A percentile compares a stretch with the other conserved stretches of the same genome.
Evolutionary conservation across 768 basidiomycete species (phyloP).

Genomic region (Boletus tylopilopsis): DNA sequence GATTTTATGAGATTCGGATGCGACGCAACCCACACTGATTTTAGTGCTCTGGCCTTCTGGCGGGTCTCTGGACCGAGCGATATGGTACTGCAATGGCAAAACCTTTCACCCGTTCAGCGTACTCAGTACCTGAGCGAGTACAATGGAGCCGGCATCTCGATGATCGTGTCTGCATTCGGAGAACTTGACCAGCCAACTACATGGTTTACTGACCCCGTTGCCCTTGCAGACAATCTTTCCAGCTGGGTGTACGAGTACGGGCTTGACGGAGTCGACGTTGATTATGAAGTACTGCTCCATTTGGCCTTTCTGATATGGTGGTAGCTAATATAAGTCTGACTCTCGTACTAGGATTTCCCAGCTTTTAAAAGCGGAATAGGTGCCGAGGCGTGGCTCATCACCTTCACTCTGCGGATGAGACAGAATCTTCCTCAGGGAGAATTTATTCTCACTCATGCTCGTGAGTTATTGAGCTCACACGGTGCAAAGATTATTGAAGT

Average conservation of each 20-base stretch:
- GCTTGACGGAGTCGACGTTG: constrained; percentile 51
- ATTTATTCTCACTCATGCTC: constrained; percentile 33
- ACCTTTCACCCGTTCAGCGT: constrained; percentile 35
- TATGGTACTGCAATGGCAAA: constrained; percentile 43
- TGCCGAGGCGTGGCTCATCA: constrained; percentile 26
- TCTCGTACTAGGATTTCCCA: constrained; percentile 23
- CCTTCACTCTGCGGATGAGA: constrained; percentile 29
- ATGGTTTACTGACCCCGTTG: constrained; percentile 34
- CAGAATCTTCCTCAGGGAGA: constrained; percentile 27
- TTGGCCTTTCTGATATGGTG: not conserved
- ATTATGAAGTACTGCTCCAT: constrained; percentile 39
- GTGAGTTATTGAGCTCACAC: constrained; percentile 14
- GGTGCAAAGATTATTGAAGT: not conserved
- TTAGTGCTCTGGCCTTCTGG: constrained; percentile 40
- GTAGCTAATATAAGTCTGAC: not conserved
- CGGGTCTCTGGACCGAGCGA: constrained; percentile 39
- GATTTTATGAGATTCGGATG: not conserved
- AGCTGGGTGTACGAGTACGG: constrained; percentile 42
- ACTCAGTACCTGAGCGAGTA: constrained; percentile 45
- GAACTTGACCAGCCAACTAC: constrained; percentile 38
- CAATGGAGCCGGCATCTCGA: constrained; percentile 50
- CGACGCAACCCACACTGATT: not conserved
- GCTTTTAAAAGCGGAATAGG: constrained; percentile 33
- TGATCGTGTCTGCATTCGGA: constrained; percentile 55
- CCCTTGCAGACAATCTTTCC: constrained; percentile 40